Conservation (phyloP, 2,329 filamentous ascomycete genomes). For the Fusarium euwallaceae region DNA sequence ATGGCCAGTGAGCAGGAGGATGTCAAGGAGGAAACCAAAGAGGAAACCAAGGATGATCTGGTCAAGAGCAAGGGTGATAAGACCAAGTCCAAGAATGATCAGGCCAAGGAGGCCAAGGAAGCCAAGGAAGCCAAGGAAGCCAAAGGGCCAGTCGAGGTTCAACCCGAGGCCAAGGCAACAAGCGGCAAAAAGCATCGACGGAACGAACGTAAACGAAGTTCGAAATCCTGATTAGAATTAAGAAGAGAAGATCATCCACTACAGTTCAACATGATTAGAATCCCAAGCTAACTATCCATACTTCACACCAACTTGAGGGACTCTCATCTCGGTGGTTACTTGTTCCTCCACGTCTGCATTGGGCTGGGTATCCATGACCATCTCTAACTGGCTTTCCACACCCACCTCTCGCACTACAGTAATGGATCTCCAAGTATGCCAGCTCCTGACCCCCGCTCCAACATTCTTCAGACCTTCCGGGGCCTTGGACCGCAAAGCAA, state of each 20-base stretch:
- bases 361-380: neutral
- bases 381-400: neutral
- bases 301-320: neutral
- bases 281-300: neutral
- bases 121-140: neutral
- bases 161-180: slow-evolving; percentile 13
- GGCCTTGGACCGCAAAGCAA: slow-evolving; percentile 8
- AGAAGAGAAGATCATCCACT: neutral
- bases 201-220: slow-evolving; percentile 35
- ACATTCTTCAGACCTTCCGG: neutral
- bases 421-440: neutral
- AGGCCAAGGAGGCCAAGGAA: neutral
- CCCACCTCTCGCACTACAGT: neutral
- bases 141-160: neutral
- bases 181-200: slow-evolving; percentile 36
- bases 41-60: slow-evolving; percentile 17
- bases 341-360: too few species aligned
- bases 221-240: slow-evolving; percentile 19
- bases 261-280: neutral
- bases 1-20: slow-evolving; percentile 32
- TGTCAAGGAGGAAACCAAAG: slow-evolving; percentile 18
- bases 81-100: neutral
- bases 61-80: slow-evolving; percentile 21
- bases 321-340: neutral
- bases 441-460: neutral